phyloP scores from a whole-genome alignment of 208 protist species.

The Trypanosoma brucei region DNA sequence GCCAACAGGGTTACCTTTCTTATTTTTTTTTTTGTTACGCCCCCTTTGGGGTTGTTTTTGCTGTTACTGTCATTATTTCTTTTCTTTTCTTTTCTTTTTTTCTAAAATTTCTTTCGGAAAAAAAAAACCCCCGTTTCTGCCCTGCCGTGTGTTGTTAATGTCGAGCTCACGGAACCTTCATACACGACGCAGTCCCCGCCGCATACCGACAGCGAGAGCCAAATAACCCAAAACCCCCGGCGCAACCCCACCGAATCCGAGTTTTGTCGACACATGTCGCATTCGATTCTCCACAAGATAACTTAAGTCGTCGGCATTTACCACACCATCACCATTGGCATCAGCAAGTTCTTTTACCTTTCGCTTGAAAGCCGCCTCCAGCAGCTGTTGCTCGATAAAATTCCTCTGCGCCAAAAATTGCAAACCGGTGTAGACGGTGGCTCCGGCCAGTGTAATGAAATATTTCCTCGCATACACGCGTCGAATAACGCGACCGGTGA shows the following conservation, averaged over 20 bases:
- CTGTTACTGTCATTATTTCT: too few species aligned
- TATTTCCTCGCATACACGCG: conserved; percentile 39
- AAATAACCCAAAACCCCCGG: conserved; percentile 49
- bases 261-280: conserved; percentile 48
- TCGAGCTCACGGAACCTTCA: not conserved
- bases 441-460: conserved; percentile 33
- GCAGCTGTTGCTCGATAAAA: conserved; percentile 42
- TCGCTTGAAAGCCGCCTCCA: conserved; percentile 39
- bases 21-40: too few species aligned
- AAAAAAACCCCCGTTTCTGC: too few species aligned
- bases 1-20: too few species aligned
- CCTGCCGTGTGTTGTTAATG: too few species aligned
- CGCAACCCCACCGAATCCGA: conserved; percentile 51
- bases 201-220: conserved; percentile 43
- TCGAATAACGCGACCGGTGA: conserved; percentile 29
- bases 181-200: conserved; percentile 40
- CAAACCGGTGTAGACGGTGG: conserved; percentile 32
- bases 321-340: conserved; percentile 49
- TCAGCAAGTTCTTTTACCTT: conserved; percentile 49
- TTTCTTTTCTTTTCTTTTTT: too few species aligned
- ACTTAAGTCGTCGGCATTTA: conserved; percentile 49
- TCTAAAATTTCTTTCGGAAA: too few species aligned
- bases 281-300: conserved; percentile 52
- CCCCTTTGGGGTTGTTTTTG: too few species aligned
- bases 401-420: conserved; percentile 67